A percentile compares a stretch with the other conserved stretches of the same genome.
Conservation (phyloP, 495 filamentous ascomycete species). For the Parathielavia hyrcaniae region DNA sequence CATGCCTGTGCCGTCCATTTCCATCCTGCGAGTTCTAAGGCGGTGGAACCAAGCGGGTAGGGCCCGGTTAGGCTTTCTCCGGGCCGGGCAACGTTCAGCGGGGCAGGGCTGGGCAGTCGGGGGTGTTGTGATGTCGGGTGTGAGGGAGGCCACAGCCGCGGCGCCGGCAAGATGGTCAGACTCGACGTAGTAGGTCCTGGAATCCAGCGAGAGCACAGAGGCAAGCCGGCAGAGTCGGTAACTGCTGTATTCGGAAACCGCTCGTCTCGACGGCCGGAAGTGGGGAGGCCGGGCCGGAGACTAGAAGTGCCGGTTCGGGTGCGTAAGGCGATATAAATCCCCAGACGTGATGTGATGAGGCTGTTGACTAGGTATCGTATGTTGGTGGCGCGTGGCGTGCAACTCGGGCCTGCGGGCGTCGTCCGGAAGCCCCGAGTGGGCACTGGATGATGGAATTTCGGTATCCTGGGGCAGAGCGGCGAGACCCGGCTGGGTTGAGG, state of each 20-base stretch:
- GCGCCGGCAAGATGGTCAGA: neutral
- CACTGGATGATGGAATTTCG: neutral
- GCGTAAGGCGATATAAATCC: neutral
- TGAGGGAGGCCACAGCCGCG: neutral
- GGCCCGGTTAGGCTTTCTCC: constrained; percentile 4
- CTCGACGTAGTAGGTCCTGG: neutral
- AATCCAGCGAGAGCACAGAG: neutral
- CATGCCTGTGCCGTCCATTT: constrained; percentile 31
- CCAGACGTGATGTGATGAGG: neutral
- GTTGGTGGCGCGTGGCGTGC: constrained; percentile 11
- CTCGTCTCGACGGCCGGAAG: neutral
- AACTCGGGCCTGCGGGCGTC: constrained; percentile 1
- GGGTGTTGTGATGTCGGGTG: no score
- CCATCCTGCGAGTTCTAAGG: constrained; percentile 19
- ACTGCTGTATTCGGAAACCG: neutral
- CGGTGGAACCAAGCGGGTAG: constrained; percentile 13
- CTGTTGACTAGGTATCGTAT: constrained; percentile 4
- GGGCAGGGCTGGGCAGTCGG: neutral
- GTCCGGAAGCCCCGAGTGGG: neutral
- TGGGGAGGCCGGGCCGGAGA: neutral
- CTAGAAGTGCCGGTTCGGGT: neutral
- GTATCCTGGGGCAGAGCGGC: neutral
- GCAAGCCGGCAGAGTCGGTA: neutral
- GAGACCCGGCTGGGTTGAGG: neutral
- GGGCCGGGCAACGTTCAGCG: neutral